Base-by-base conservation (phyloP, 176 grass and related monocot genomes). In the Ensete glaucum region DNA sequence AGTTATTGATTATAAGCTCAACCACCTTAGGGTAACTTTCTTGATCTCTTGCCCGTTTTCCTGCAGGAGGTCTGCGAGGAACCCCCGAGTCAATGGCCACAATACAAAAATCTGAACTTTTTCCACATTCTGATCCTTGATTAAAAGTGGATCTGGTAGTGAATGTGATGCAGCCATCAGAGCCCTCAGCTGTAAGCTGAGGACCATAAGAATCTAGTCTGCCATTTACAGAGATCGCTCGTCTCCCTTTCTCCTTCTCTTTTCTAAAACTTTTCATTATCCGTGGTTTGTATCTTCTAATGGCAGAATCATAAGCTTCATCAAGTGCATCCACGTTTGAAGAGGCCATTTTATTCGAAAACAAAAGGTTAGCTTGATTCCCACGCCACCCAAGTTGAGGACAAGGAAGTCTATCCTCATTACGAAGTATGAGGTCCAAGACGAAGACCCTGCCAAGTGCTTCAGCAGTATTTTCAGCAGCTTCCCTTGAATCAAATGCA, bases 71-170 rank as follows among this genome's bases (percentile, higher is more conserved):
- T 71, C 94, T 88, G 11, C 94, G 87, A 75, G 94, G 94, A 50
- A 97, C 94, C 11, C 85, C 84, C 27, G 88, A 90, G 82, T 97
- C 94, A 74, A 97, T 97, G 11, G 94, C 88, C 72, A 97, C 85
- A 21, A 97, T 88, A 60, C 80, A 82, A 29, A 84, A 93, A 81
- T 83, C 83, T 73, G 73, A 84, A 73, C 73, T 66, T 55, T 80
- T 83, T 53, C 67, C 64, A 62, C 63, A 81, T 78, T 54, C 73
- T n/a, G 12, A 52, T 75, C 76, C 89, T 73, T 82, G 63, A 78
- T 68, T 66, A 72, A 79, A 77, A 19, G 79, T 56, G 8, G 20
- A 62, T 80, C 15, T 62, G 25, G 48, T 59, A 29, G 68, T 80
- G 9, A 23, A 10, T 60, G 56, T 79, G 65, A 55, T 77, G 66